Conservation (phyloP, 2,329 filamentous ascomycete species). For the Aspergillus sclerotialis region DNA sequence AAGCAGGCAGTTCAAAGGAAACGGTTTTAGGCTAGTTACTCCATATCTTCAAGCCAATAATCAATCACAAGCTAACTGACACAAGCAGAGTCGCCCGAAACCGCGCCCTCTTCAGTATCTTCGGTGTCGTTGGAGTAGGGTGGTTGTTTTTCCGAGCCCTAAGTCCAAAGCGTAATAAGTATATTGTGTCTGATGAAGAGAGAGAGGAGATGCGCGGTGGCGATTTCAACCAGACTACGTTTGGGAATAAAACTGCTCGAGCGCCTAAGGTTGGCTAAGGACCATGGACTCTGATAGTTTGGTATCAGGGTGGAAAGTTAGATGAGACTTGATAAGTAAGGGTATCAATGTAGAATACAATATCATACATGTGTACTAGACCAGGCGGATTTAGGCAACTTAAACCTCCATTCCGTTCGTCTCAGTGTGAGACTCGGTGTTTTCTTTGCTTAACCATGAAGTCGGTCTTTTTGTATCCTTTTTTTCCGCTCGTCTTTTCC, state of each 20-base stretch:
- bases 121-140: slow-evolving; percentile 13
- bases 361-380: background rate
- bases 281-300: background rate
- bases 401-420: too few species aligned
- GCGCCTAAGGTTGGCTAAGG: slow-evolving; percentile 2
- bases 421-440: slow-evolving; percentile 14
- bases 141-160: slow-evolving; percentile 14
- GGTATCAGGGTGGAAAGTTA: background rate
- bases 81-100: too few species aligned
- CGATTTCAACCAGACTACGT: slow-evolving; percentile 4
- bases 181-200: slow-evolving; percentile 11
- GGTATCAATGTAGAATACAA: background rate
- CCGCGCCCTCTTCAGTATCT: slow-evolving; percentile 14
- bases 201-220: slow-evolving; percentile 9
- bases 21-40: too few species aligned
- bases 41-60: too few species aligned
- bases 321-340: background rate
- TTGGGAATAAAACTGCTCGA: slow-evolving; percentile 8
- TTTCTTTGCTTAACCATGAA: slow-evolving; percentile 13
- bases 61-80: too few species aligned
- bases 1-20: too few species aligned
- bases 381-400: background rate
- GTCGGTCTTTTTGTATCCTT: slow-evolving; percentile 7
- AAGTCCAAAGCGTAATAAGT: slow-evolving; percentile 7
- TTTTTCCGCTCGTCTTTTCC: slow-evolving; percentile 21